Conservation (phyloP, 2,329 filamentous ascomycete genomes). For the Alternaria triticina region DNA sequence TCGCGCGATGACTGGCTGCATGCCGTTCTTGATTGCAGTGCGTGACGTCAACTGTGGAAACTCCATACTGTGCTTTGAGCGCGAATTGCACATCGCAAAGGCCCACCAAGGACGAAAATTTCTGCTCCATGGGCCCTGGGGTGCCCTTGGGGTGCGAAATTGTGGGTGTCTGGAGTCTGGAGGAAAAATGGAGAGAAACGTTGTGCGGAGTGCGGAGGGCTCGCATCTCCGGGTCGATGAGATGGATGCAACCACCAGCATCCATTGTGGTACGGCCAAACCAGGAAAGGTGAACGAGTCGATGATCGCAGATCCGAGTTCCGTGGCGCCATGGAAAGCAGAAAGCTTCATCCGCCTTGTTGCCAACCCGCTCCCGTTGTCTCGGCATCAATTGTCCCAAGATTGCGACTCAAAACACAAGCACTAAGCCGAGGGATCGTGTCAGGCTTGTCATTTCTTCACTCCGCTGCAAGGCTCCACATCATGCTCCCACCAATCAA, state of each 20-base stretch:
- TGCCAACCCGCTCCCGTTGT: neutral
- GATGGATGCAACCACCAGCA: neutral
- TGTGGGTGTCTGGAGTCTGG: constrained; percentile 22
- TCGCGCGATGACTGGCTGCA: constrained; percentile 14
- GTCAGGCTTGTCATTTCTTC: constrained; percentile 26
- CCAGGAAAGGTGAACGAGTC: neutral
- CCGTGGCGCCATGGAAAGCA: neutral
- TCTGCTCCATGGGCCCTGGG: constrained; percentile 7
- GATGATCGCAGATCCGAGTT: neutral
- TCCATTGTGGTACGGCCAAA: constrained; percentile 1
- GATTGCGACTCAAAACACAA: constrained; percentile 22
- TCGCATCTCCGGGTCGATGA: neutral
- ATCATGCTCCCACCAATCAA: constrained; percentile 18
- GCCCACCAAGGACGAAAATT: constrained; percentile 13
- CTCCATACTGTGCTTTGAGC: constrained; percentile 5
- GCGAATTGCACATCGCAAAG: constrained; percentile 1
- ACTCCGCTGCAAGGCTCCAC: constrained; percentile 11
- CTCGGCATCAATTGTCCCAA: constrained; percentile 10
- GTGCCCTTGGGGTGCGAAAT: constrained; percentile 1
- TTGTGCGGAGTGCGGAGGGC: constrained; percentile 20
- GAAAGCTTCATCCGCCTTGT: neutral
- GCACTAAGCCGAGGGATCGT: constrained; percentile 22
- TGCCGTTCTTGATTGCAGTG: constrained; percentile 9
- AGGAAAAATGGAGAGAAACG: constrained; percentile 18
- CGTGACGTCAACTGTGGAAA: constrained; percentile 23